Evolutionary conservation across 2,329 filamentous ascomycete species (phyloP), one percentile per base, ranked within the genome.

Genomic region (Leptographium procerum): DNA sequence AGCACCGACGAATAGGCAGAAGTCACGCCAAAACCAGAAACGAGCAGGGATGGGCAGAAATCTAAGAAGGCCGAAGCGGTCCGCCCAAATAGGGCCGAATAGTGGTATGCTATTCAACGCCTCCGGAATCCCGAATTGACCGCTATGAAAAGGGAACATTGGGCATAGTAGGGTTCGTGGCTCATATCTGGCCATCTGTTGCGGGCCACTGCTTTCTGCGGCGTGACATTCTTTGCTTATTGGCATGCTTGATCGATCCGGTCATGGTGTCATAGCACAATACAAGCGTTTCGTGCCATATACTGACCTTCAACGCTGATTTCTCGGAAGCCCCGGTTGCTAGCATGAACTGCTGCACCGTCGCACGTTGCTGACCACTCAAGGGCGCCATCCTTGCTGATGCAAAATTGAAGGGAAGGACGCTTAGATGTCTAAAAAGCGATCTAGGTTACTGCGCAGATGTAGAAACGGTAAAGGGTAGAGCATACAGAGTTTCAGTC

Each of bases 311-410:
- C 59, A 70, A 68, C 40, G 77, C 76, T 36, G 68, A 70, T 60
- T 74, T 72, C 56, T 77, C 76, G 19, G 69, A 67, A 19, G 72
- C 70, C 36, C 75, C 75, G 13, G 77, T 79, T 52, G 74, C 64
- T 55, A 67, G 62, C 55, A 73, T 65, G 62, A 80, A 79, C 65
- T 77, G 70, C 55, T 66, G 62, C 60, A 73, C 66, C 63, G 74
- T 59, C 47, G 68, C 65, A 69, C 72, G 76, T 64, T 77, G 72
- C 31, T 60, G 50, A 40, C 56, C 58, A 13, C 63, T 64, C 51
- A 66, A 53, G 28, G 67, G 60, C 29, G 67, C 65, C 67, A 69
- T 67, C 19, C n/a, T 55, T 4, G 53, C 26, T 24, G 34, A 40
- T n/a, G n/a, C n/a, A n/a, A 8, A 10, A n/a, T 43, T 43, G 16